Evolutionary conservation across 331 rosid species (phyloP), one percentile per base, ranked within the genome.

Genomic region (Stylosanthes scabra): DNA sequence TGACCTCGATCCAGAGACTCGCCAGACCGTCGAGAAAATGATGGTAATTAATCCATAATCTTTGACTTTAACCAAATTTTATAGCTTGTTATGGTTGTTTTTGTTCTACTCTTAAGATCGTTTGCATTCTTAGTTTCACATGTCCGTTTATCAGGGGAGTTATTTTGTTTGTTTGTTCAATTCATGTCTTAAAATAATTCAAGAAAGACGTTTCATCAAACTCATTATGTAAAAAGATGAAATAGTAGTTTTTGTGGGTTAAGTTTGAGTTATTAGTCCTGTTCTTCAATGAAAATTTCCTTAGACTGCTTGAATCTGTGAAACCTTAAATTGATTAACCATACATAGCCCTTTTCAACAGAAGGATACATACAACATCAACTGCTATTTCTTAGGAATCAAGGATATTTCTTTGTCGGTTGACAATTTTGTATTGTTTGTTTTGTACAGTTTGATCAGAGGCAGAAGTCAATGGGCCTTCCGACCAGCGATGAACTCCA

Each of bases 21-120:
- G 98, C 40, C 85, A 80, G 59, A 95, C 96, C 11, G 98, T 92
- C 57, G 98, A 92, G 69, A 95, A 92, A 80, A 92, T 95, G 99
- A 95, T 95, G 99, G 99, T 95, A 84, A 54, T 4, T 58, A 11
- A 9, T 50, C 77, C 37, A 59, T 68, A 20, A 12, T 71, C 34
- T 60, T 59, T 47, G 39, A 41, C 46, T 56, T 16, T 45, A 13
- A 7, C 11, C 66, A 49, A 49, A 9, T 52, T 50, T 15, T 9
- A 46, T 70, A 37, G 59, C 31, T 39, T 42, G 34, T 11, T 42
- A 25, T 11, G 3, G 3, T 5, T 65, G 40, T 20, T 60, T 72
- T 40, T 49, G 2, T 14, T 39, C 14, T 57, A 42, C 28, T 16
- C 31, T 59, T 37, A 5, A 20, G 49, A 13, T 63, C 45, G 40